Conservation (phyloP, 306 rosid genomes). For the Dalbergia cultrata region DNA sequence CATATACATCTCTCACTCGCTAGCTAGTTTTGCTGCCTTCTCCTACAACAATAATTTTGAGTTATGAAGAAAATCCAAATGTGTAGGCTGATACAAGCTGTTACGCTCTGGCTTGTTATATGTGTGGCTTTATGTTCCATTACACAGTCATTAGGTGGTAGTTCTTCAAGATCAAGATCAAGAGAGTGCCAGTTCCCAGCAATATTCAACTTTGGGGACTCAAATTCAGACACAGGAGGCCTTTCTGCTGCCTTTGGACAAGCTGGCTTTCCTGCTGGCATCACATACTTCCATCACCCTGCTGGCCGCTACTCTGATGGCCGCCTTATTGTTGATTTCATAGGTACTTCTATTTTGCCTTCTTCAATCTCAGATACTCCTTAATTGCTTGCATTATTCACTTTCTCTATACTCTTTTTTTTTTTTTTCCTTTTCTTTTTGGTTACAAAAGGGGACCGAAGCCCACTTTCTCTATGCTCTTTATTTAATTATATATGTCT, state of each 20-base stretch:
- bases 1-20: not conserved
- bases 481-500: not conserved
- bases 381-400: not conserved
- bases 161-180: constrained; percentile 12
- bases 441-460: too few relatives aligned
- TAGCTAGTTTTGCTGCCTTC: not conserved
- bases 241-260: constrained; percentile 93
- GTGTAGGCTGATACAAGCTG: not conserved
- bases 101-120: constrained; percentile 37
- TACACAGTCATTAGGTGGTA: constrained; percentile 30
- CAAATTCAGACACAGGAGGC: constrained; percentile 96
- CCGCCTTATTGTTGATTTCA: constrained; percentile 73
- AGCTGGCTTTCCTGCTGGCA: constrained; percentile 66
- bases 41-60: not conserved
- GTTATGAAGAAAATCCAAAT: not conserved
- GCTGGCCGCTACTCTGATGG: constrained; percentile 79
- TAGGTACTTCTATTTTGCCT: constrained; percentile 49
- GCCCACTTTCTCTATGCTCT: too few relatives aligned
- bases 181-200: constrained; percentile 74
- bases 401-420: not conserved
- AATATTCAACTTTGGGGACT: constrained; percentile 89
- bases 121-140: constrained; percentile 36
- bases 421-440: too few relatives aligned
- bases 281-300: constrained; percentile 66
- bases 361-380: not conserved